A percentile compares a stretch with the other conserved stretches of the same genome.
phyloP scores from a whole-genome alignment of 148 eudicot species.

The Diospyros kaki region DNA sequence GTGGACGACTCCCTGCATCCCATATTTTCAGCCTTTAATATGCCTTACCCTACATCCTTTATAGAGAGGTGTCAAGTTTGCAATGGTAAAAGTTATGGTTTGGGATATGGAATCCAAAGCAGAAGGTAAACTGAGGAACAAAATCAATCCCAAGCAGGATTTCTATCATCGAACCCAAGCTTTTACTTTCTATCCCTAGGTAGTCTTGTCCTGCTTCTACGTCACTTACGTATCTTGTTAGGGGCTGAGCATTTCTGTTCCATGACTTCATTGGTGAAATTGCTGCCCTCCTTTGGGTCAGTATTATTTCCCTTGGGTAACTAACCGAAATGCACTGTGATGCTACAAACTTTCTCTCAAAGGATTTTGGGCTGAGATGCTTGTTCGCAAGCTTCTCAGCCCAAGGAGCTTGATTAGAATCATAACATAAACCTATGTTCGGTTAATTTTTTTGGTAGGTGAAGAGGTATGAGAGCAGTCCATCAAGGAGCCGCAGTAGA shows the following conservation, averaged over 20 bases:
- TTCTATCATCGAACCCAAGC: too few relatives aligned
- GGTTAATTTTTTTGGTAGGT: slow-evolving; percentile 36
- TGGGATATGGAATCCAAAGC: neutral
- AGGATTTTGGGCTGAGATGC: too few relatives aligned
- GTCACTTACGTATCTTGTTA: neutral
- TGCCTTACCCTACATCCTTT: neutral
- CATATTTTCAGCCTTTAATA: neutral
- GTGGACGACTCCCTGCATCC: too few relatives aligned
- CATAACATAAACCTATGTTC: neutral
- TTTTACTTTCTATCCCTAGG: too few relatives aligned
- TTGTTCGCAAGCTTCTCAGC: neutral
- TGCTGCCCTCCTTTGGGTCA: neutral
- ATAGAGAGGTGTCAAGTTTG: neutral
- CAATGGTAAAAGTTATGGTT: neutral
- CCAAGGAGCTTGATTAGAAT: neutral
- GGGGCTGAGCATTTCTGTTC: neutral
- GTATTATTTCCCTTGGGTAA: neutral
- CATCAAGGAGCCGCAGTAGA: slow-evolving; percentile 66
- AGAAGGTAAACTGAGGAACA: neutral
- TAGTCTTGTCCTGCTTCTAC: neutral
- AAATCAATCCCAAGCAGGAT: neutral
- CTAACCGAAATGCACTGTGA: neutral
- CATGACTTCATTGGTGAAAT: neutral
- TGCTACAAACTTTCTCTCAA: too few relatives aligned
- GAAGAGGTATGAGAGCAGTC: slow-evolving; percentile 54